These are phyloP conservation scores for Trametes punicea DNA, from an alignment of 768 basidiomycete genomes.

Conservation along the genomic window DNA sequence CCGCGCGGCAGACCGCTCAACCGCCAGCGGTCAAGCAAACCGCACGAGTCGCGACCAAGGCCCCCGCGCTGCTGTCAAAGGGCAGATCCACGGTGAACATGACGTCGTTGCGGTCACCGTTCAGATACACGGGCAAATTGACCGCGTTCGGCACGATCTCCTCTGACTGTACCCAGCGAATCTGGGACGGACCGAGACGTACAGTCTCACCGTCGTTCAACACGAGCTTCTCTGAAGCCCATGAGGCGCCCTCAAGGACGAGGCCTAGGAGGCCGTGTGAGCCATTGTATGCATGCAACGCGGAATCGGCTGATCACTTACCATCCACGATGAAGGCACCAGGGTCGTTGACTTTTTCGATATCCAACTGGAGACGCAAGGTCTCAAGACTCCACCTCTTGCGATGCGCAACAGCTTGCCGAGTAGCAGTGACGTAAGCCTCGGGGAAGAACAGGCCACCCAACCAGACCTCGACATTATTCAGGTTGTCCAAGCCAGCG, in stretches of 20 bases:
- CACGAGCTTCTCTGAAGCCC: slow-evolving; percentile 63
- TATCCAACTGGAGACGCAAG: slow-evolving; percentile 71
- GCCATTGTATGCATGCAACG: slow-evolving; percentile 8
- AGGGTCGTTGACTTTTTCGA: slow-evolving; percentile 76
- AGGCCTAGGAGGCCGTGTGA: slow-evolving; percentile 54
- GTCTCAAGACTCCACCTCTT: slow-evolving; percentile 94
- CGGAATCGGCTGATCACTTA: slow-evolving; percentile 36
- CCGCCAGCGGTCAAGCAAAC: slow-evolving; percentile 87
- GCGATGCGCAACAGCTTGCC: slow-evolving; percentile 92
- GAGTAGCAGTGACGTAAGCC: slow-evolving; percentile 92
- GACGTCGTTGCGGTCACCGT: slow-evolving; percentile 83
- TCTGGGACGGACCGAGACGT: slow-evolving; percentile 73
- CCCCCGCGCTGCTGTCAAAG: slow-evolving; percentile 62
- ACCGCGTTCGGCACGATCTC: slow-evolving; percentile 46
- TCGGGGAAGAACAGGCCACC: slow-evolving; percentile 96
- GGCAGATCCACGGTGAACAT: slow-evolving; percentile 87
- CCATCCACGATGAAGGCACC: slow-evolving; percentile 86
- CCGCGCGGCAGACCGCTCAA: slow-evolving; percentile 28
- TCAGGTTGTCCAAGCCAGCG: slow-evolving; percentile 56
- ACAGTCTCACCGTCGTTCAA: slow-evolving; percentile 86
- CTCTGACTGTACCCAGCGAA: slow-evolving; percentile 75
- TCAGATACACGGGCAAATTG: slow-evolving; percentile 90
- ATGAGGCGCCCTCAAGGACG: slow-evolving; percentile 81
- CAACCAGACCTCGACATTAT: slow-evolving; percentile 81
- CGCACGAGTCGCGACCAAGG: slow-evolving; percentile 80